phyloP scores from a whole-genome alignment of 768 basidiomycete genomes.

The Suillus placidus region DNA sequence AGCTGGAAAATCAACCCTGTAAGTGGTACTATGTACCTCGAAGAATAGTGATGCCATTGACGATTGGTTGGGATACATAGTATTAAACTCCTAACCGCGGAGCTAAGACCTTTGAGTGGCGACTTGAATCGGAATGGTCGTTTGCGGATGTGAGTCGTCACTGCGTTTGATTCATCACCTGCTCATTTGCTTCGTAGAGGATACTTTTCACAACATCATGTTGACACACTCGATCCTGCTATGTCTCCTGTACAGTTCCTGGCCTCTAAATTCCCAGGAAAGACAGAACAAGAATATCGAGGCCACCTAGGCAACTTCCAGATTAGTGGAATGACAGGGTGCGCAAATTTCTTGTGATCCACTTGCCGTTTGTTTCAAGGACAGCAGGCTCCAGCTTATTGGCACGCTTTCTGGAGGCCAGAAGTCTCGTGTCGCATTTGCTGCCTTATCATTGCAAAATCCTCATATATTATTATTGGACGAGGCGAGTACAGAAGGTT shows the following conservation, averaged over 20 bases:
- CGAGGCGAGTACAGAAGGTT: slow-evolving; percentile 62
- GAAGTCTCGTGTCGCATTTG: slow-evolving; percentile 94
- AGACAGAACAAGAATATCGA: slow-evolving; percentile 95
- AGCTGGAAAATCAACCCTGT: slow-evolving; percentile 96
- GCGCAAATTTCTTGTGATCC: slow-evolving; percentile 18
- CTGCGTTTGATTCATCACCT: slow-evolving; percentile 10
- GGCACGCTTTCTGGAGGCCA: slow-evolving; percentile 95
- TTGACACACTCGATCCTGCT: slow-evolving; percentile 82
- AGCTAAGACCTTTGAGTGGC: slow-evolving; percentile 72
- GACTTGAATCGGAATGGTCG: slow-evolving; percentile 91
- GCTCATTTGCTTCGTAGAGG: slow-evolving; percentile 48
- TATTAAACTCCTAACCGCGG: slow-evolving; percentile 90
- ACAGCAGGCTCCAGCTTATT: slow-evolving; percentile 75
- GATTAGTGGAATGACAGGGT: slow-evolving; percentile 95
- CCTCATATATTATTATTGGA: slow-evolving; percentile 94
- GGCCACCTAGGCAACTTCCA: slow-evolving; percentile 96
- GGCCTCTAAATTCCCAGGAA: slow-evolving; percentile 89
- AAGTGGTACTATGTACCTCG: slow-evolving; percentile 28
- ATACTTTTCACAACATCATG: slow-evolving; percentile 95
- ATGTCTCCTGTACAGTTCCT: slow-evolving; percentile 96
- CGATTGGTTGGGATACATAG: slow-evolving; percentile 38
- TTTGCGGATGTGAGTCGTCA: slow-evolving; percentile 69
- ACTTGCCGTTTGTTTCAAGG: neutral
- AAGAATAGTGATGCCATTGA: slow-evolving; percentile 3
- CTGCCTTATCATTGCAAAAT: slow-evolving; percentile 78